phyloP scores from a whole-genome alignment of 306 rosid genomes.

The Leucaena leucocephala region DNA sequence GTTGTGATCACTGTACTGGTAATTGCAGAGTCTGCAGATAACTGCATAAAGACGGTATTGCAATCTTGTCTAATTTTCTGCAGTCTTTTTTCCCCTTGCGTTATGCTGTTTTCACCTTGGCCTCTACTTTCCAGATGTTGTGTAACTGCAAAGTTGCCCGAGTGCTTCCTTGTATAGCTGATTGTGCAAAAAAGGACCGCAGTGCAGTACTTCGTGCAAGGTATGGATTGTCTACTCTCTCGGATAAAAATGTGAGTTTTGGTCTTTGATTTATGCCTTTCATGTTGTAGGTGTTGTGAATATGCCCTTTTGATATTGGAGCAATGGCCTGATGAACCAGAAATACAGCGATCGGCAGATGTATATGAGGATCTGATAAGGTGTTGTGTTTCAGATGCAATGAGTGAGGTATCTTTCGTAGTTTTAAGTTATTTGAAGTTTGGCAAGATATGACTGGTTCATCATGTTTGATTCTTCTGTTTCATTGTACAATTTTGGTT shows the following conservation, averaged over 20 bases:
- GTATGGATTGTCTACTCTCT: conserved; percentile 45
- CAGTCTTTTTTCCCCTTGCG: conserved; percentile 3
- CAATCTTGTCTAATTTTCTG: conserved; percentile 16
- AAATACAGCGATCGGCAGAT: conserved; percentile 86
- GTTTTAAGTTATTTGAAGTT: conserved; percentile 30
- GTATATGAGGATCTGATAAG: conserved; percentile 87
- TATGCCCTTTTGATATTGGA: conserved; percentile 92
- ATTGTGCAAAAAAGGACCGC: conserved; percentile 94
- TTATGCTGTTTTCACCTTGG: conserved; percentile 30
- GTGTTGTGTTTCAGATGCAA: conserved; percentile 97
- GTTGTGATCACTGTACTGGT: conserved; percentile 99
- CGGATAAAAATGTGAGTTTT: conserved; percentile 11
- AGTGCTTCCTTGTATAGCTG: conserved; percentile 85
- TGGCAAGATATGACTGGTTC: background rate
- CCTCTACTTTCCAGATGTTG: conserved; percentile 67
- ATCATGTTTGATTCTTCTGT: conserved; percentile 19
- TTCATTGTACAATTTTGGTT: too few relatives aligned
- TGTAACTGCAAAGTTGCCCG: conserved; percentile 95
- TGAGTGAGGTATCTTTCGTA: conserved; percentile 83
- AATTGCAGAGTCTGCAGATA: conserved; percentile 98
- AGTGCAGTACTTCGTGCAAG: conserved; percentile 93
- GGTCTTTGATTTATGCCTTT: conserved; percentile 34
- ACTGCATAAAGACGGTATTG: conserved; percentile 94
- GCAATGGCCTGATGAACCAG: conserved; percentile 98
- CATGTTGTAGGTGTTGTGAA: conserved; percentile 85